Evolutionary conservation across 192 early-diverging fungal genomes (phyloP).

Genomic region (Linnemannia zychae): DNA sequence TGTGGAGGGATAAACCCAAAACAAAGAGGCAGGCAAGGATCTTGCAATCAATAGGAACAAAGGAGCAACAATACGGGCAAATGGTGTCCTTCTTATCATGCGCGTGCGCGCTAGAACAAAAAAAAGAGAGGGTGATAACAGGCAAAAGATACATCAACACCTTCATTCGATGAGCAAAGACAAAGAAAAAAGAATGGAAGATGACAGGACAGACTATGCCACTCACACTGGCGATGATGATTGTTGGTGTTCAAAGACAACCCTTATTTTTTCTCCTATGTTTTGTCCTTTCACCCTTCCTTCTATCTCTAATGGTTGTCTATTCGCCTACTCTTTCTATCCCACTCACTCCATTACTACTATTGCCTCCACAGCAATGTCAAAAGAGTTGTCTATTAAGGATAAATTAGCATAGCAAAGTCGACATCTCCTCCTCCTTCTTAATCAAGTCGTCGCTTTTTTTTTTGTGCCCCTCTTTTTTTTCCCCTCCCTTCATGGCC

Average conservation of each 20-base stretch:
- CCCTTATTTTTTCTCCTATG: background rate
- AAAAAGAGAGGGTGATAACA: background rate
- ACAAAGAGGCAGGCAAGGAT: background rate
- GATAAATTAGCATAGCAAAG: conserved; percentile 1
- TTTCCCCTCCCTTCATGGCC: background rate
- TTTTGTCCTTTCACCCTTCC: background rate
- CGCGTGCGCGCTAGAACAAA: background rate
- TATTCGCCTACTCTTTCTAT: background rate
- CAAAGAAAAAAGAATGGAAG: background rate
- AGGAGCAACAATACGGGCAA: background rate
- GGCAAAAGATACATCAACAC: background rate
- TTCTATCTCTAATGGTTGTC: background rate
- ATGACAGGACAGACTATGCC: background rate
- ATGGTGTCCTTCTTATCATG: background rate
- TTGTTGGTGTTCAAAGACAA: background rate
- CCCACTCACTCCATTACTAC: background rate
- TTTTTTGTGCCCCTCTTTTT: background rate
- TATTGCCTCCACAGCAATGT: background rate
- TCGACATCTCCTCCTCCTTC: background rate
- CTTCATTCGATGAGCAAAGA: background rate
- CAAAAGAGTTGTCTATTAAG: background rate
- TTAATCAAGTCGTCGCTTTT: background rate
- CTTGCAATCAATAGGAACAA: background rate
- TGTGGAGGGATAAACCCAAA: background rate
- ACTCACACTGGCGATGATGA: background rate